These are phyloP conservation scores for Entomortierella chlamydospora DNA, from an alignment of 192 early-diverging fungal genomes.

Conservation along the genomic window DNA sequence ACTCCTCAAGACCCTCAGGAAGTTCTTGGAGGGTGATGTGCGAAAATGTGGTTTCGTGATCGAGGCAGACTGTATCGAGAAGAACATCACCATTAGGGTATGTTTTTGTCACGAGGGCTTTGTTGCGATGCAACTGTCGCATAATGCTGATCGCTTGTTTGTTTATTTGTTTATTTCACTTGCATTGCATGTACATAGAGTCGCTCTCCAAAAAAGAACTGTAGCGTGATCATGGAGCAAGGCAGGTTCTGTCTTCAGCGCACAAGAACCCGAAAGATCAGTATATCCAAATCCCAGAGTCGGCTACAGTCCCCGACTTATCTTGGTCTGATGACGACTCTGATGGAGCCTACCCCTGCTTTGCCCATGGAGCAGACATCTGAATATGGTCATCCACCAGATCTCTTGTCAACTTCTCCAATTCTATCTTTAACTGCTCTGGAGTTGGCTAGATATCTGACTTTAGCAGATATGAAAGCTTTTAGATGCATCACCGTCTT, in stretches of 20 bases:
- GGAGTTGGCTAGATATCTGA: conserved; percentile 65
- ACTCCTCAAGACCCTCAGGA: conserved; percentile 56
- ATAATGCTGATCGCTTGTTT: neutral
- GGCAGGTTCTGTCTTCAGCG: conserved; percentile 45
- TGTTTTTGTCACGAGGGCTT: neutral
- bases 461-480: conserved; percentile 54
- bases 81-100: conserved; percentile 38
- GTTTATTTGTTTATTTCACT: neutral
- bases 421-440: conserved; percentile 57
- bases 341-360: neutral
- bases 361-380: conserved; percentile 1
- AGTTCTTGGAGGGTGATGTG: conserved; percentile 63
- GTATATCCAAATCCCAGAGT: conserved; percentile 19
- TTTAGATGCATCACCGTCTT: conserved; percentile 55
- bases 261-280: conserved; percentile 40
- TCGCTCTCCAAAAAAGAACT: conserved; percentile 46
- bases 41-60: conserved; percentile 53
- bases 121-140: neutral
- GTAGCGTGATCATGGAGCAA: conserved; percentile 52
- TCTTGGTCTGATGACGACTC: neutral
- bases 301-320: neutral
- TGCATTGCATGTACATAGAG: conserved; percentile 2
- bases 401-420: conserved; percentile 31
- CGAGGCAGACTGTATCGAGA: conserved; percentile 56
- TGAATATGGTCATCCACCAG: conserved; percentile 30